A percentile compares a stretch with the other conserved stretches of the same genome.
Evolutionary conservation across 2,329 filamentous ascomycete genomes (phyloP).

Genomic region (Tolypocladium cylindrosporum): DNA sequence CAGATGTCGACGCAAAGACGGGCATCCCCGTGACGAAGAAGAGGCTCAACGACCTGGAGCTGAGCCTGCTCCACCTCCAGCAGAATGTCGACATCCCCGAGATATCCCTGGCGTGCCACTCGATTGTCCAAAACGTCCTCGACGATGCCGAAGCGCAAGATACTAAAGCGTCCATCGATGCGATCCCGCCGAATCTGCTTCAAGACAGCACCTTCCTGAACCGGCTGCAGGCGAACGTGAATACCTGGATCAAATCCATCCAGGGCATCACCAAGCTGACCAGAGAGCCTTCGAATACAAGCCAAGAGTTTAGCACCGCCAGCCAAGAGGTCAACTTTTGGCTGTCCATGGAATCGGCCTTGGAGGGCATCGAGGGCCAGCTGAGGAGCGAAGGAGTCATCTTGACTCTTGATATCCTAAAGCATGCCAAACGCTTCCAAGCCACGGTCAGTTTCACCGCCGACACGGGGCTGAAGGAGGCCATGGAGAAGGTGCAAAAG

Average conservation of each 20-base stretch:
- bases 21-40: slow-evolving; percentile 97
- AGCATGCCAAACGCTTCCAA: slow-evolving; percentile 95
- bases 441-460: slow-evolving; percentile 94
- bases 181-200: slow-evolving; percentile 66
- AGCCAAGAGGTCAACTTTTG: slow-evolving; percentile 99
- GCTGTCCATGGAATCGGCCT: slow-evolving; percentile 89
- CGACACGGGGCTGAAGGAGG: slow-evolving; percentile 92
- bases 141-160: slow-evolving; percentile 63
- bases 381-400: slow-evolving; percentile 80
- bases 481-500: slow-evolving; percentile 91
- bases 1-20: slow-evolving; percentile 83
- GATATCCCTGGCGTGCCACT: slow-evolving; percentile 76
- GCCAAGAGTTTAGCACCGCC: slow-evolving; percentile 53
- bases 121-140: slow-evolving; percentile 75
- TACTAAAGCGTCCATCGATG: slow-evolving; percentile 62
- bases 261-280: slow-evolving; percentile 93
- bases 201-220: slow-evolving; percentile 90
- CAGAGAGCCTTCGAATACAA: slow-evolving; percentile 61
- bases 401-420: slow-evolving; percentile 87
- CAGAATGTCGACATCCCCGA: slow-evolving; percentile 98
- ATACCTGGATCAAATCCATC: slow-evolving; percentile 98
- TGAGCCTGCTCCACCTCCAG: slow-evolving; percentile 83
- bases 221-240: slow-evolving; percentile 84
- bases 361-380: slow-evolving; percentile 87
- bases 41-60: slow-evolving; percentile 86